These are phyloP conservation scores for Polygonum maritimum DNA, from an alignment of 148 eudicot genomes.

Conservation along the genomic window DNA sequence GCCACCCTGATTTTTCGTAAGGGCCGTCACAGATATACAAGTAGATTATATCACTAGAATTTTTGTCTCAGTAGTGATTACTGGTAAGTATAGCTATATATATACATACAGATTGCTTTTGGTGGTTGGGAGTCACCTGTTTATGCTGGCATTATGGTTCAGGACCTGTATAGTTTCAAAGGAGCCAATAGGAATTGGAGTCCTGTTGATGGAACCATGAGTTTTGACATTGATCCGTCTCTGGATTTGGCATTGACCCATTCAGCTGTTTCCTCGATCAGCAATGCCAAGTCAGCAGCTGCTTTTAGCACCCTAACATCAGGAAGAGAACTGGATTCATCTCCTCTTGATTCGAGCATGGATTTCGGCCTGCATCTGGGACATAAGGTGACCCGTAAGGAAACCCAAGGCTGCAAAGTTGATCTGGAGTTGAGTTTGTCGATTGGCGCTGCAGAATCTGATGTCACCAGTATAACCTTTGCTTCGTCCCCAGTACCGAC, in stretches of 20 bases:
- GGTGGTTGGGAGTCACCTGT: slow-evolving; percentile 14
- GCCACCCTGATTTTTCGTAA: background rate
- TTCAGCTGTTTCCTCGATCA: slow-evolving; percentile 16
- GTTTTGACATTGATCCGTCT: slow-evolving; percentile 25
- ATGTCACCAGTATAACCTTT: slow-evolving; percentile 36
- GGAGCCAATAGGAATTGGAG: slow-evolving; percentile 29
- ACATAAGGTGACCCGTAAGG: slow-evolving; percentile 12
- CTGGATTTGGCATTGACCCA: slow-evolving; percentile 34
- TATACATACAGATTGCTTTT: background rate
- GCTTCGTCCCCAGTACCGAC: slow-evolving; percentile 21
- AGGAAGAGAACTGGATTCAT: slow-evolving; percentile 22
- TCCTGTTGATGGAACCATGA: slow-evolving; percentile 8
- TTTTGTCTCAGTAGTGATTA: background rate
- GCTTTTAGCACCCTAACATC: slow-evolving; percentile 19
- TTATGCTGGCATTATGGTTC: slow-evolving; percentile 16
- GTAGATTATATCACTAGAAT: background rate
- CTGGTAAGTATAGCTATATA: background rate
- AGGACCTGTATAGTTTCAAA: slow-evolving; percentile 14
- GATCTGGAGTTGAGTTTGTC: slow-evolving; percentile 66
- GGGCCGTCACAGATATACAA: background rate
- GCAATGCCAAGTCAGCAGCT: slow-evolving; percentile 8
- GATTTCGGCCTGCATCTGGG: slow-evolving; percentile 22
- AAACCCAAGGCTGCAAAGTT: slow-evolving; percentile 19
- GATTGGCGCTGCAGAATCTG: slow-evolving; percentile 42
- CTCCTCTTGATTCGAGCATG: slow-evolving; percentile 25